These are phyloP conservation scores for Cylindrotheca closterium DNA, from an alignment of 108 stramenopile species.

Conservation along the genomic window DNA sequence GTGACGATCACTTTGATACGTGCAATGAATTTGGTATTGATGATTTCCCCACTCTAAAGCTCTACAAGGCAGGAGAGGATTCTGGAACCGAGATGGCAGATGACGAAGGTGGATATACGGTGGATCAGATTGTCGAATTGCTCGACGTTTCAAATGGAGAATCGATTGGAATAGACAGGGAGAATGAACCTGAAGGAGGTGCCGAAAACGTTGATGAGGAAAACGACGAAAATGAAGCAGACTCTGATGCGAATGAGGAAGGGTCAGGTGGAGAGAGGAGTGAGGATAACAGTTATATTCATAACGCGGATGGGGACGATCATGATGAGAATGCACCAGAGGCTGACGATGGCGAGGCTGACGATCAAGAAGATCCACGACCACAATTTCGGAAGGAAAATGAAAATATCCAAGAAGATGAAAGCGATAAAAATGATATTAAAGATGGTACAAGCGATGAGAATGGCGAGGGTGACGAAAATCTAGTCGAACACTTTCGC, in stretches of 20 bases:
- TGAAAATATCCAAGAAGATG: conserved; percentile 6
- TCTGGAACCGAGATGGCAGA: not conserved
- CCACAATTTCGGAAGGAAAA: not conserved
- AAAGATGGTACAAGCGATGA: conserved; percentile 6
- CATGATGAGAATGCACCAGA: not conserved
- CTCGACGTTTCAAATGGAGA: not conserved
- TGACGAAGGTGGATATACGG: not conserved
- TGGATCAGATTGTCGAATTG: not conserved
- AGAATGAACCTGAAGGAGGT: not conserved
- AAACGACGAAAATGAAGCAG: not conserved
- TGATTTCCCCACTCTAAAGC: conserved; percentile 18
- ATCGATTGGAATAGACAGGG: not conserved
- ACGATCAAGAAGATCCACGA: not conserved
- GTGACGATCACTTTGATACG: conserved; percentile 21
- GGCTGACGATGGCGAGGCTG: not conserved
- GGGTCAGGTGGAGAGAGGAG: not conserved
- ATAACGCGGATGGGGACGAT: conserved; percentile 1
- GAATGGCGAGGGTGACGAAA: conserved; percentile 9
- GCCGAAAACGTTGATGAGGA: conserved; percentile 1
- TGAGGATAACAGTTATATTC: conserved; percentile 1
- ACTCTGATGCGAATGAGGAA: not conserved
- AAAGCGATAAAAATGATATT: not conserved
- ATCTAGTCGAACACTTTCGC: conserved; percentile 4
- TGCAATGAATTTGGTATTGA: conserved; percentile 21
- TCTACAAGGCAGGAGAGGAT: conserved; percentile 8